Conservation (phyloP, 2,329 filamentous ascomycete genomes). For the Fusarium goolgardi region DNA sequence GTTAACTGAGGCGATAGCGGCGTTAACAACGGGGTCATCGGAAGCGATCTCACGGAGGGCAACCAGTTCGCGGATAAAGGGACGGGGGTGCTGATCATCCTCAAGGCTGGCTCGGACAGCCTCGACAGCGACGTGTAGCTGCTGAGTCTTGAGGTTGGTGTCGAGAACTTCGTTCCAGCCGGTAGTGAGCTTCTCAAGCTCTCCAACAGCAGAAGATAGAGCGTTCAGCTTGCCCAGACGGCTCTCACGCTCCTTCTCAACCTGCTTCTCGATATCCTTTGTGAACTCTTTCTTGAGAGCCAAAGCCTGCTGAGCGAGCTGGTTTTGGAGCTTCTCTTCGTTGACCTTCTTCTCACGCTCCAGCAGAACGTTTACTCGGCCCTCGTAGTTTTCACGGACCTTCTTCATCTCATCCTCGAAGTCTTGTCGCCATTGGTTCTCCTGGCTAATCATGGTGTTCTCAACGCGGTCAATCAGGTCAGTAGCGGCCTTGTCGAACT, state of each 20-base stretch:
- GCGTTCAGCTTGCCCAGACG: constrained; percentile 87
- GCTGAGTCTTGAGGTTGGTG: constrained; percentile 90
- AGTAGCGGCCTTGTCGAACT: constrained; percentile 88
- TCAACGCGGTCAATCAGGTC: constrained; percentile 92
- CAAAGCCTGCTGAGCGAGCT: constrained; percentile 90
- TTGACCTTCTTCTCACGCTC: constrained; percentile 82
- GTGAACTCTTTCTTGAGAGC: constrained; percentile 88
- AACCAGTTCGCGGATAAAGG: constrained; percentile 92
- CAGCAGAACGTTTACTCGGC: constrained; percentile 81
- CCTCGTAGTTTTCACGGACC: constrained; percentile 80
- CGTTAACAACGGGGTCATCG: constrained; percentile 86
- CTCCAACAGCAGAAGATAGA: constrained; percentile 79
- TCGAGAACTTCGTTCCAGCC: constrained; percentile 94
- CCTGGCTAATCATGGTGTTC: constrained; percentile 81
- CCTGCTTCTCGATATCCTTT: constrained; percentile 78
- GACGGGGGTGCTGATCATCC: constrained; percentile 75
- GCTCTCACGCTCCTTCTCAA: constrained; percentile 88
- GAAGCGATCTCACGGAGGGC: constrained; percentile 92
- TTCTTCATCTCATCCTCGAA: constrained; percentile 87
- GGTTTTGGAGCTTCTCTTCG: constrained; percentile 85
- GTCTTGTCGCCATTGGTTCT: constrained; percentile 85
- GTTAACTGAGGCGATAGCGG: constrained; percentile 96
- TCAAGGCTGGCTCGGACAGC: constrained; percentile 87
- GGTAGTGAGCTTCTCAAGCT: constrained; percentile 87
- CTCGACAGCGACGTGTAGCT: constrained; percentile 95